A percentile compares a stretch with the other conserved stretches of the same genome.
Conservation (phyloP, 495 filamentous ascomycete genomes). For the Penicillium steckii region DNA sequence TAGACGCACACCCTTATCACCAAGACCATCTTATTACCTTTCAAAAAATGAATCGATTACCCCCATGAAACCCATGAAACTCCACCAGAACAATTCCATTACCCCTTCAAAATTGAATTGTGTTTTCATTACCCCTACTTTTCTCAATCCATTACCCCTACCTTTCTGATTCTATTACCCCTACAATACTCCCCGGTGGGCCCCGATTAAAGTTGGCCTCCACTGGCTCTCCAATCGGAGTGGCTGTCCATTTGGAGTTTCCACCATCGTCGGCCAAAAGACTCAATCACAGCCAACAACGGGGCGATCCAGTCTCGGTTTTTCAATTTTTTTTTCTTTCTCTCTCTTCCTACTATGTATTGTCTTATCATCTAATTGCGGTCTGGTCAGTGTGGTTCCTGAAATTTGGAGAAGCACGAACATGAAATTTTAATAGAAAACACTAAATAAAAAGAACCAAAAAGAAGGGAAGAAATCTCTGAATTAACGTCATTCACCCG, state of each 20-base stretch:
- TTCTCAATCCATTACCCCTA: neutral
- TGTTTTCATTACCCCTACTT: neutral
- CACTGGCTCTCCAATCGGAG: conserved; percentile 18
- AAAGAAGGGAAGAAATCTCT: conserved; percentile 9
- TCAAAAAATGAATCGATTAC: neutral
- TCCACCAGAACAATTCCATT: neutral
- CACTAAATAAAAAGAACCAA: neutral
- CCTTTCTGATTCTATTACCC: neutral
- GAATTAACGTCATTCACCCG: conserved; percentile 13
- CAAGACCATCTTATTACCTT: neutral
- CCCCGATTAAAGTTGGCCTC: conserved; percentile 14
- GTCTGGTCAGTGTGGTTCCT: neutral
- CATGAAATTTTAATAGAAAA: too few relatives aligned
- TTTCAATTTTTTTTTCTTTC: neutral
- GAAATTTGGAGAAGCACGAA: neutral
- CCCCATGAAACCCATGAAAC: too few relatives aligned
- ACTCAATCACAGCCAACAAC: conserved; percentile 22
- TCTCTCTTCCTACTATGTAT: too few relatives aligned
- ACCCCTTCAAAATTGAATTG: neutral
- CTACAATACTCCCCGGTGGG: conserved; percentile 3
- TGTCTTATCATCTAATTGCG: neutral
- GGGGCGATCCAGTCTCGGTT: neutral
- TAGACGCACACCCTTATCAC: neutral
- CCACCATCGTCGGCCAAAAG: conserved; percentile 16
- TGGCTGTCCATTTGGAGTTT: conserved; percentile 18